Conservation (phyloP, 2,329 filamentous ascomycete species). For the Trichoderma harzianum region DNA sequence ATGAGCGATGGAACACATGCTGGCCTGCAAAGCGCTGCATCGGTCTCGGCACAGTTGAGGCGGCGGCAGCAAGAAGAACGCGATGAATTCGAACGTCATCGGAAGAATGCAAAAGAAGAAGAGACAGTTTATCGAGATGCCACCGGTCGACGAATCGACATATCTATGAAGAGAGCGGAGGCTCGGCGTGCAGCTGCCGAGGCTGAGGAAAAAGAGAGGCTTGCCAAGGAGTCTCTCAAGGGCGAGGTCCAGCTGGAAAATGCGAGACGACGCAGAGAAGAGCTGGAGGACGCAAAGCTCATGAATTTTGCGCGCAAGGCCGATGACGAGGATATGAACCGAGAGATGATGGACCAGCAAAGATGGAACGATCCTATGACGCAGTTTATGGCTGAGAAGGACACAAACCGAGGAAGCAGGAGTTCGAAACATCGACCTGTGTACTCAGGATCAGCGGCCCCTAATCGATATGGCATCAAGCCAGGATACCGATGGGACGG, state of each 20-base stretch:
- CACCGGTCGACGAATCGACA: constrained; percentile 88
- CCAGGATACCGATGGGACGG: constrained; percentile 97
- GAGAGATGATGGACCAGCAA: constrained; percentile 69
- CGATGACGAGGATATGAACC: constrained; percentile 86
- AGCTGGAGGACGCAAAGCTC: constrained; percentile 74
- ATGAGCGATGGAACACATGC: constrained; percentile 89
- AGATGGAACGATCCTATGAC: constrained; percentile 96
- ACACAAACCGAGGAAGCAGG: constrained; percentile 30
- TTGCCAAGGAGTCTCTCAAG: constrained; percentile 67
- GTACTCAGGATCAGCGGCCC: constrained; percentile 76
- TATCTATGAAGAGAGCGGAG: constrained; percentile 86
- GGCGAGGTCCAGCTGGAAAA: constrained; percentile 81
- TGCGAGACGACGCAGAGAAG: constrained; percentile 60
- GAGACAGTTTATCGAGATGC: constrained; percentile 96
- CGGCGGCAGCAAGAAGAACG: constrained; percentile 64
- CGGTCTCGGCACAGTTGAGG: constrained; percentile 68
- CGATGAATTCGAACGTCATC: constrained; percentile 45
- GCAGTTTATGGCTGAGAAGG: constrained; percentile 61
- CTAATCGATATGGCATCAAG: constrained; percentile 89
- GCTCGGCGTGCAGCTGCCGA: constrained; percentile 63
- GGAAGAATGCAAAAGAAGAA: constrained; percentile 49
- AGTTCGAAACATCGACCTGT: constrained; percentile 53
- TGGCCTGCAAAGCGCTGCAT: constrained; percentile 78
- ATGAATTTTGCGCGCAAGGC: constrained; percentile 74
- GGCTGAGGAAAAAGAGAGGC: constrained; percentile 68